phyloP scores from a whole-genome alignment of 73 alveolate species.

The Tetrahymena malaccensis region DNA sequence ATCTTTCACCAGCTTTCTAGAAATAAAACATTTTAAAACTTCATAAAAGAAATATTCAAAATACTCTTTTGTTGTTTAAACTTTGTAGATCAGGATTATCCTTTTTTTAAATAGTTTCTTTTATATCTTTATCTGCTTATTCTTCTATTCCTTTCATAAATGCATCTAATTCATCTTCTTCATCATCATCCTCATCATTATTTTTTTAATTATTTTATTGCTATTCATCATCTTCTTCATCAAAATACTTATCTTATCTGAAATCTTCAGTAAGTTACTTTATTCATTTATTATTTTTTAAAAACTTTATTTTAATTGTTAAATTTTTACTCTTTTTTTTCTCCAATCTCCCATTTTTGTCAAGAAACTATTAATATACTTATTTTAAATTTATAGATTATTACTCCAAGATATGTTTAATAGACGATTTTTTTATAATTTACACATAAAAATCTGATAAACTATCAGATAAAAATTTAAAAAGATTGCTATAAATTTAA shows the following conservation, averaged over 20 bases:
- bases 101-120: not conserved
- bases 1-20: slow-evolving; percentile 8
- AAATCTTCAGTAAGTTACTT: slow-evolving; percentile 17
- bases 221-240: slow-evolving; percentile 17
- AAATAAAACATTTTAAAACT: not conserved
- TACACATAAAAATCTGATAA: not conserved
- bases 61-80: not conserved
- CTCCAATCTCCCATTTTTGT: not conserved
- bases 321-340: not conserved
- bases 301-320: not conserved
- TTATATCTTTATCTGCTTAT: slow-evolving; percentile 12
- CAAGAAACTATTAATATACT: not conserved
- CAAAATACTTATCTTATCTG: slow-evolving; percentile 21
- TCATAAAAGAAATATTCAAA: not conserved
- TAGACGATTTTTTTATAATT: not conserved
- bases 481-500: not conserved
- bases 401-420: not conserved
- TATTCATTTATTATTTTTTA: not conserved
- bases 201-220: not conserved
- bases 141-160: slow-evolving; percentile 22
- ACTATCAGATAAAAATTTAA: not conserved
- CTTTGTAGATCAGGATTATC: not conserved
- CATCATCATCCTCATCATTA: slow-evolving; percentile 11
- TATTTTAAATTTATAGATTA: not conserved
- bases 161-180: slow-evolving; percentile 16